Evolutionary conservation across 768 basidiomycete genomes (phyloP).

Genomic region (Rhodotorula babjevae): DNA sequence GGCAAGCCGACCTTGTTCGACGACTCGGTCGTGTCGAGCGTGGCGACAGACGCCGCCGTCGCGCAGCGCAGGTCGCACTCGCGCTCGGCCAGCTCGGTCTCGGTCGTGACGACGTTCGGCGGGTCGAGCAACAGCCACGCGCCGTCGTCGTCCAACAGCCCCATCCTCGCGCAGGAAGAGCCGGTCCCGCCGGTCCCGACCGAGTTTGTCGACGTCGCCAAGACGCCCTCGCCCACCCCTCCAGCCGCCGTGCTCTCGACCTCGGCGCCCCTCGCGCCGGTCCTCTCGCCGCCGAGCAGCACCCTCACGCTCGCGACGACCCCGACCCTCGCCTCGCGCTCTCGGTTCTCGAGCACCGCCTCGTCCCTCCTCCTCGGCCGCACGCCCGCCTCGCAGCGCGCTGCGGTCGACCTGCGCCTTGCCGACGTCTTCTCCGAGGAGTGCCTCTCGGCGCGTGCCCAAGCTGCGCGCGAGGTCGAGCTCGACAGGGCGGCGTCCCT

Average conservation of each 20-base stretch:
- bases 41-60: slow-evolving; percentile 50
- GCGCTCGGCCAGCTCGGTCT: slow-evolving; percentile 16
- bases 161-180: background rate
- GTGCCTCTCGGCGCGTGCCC: slow-evolving; percentile 60
- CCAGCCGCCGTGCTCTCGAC: background rate
- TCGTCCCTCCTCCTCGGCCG: slow-evolving; percentile 53
- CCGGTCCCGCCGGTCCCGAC: background rate
- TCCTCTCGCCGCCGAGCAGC: background rate
- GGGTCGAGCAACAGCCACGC: background rate
- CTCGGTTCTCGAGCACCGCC: slow-evolving; percentile 31
- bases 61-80: slow-evolving; percentile 12
- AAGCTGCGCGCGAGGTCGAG: slow-evolving; percentile 20
- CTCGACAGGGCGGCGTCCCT: background rate
- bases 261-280: background rate
- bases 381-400: slow-evolving; percentile 59
- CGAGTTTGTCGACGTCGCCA: background rate
- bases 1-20: slow-evolving; percentile 51
- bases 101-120: slow-evolving; percentile 11
- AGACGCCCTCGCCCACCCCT: background rate
- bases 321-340: slow-evolving; percentile 33
- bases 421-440: slow-evolving; percentile 74
- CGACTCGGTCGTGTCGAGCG: slow-evolving; percentile 63
- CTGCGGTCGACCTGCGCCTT: slow-evolving; percentile 69
- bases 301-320: background rate
- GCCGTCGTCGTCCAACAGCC: background rate